Evolutionary conservation across 2,329 filamentous ascomycete genomes (phyloP).

Genomic region (Aureobasidium namibiae): DNA sequence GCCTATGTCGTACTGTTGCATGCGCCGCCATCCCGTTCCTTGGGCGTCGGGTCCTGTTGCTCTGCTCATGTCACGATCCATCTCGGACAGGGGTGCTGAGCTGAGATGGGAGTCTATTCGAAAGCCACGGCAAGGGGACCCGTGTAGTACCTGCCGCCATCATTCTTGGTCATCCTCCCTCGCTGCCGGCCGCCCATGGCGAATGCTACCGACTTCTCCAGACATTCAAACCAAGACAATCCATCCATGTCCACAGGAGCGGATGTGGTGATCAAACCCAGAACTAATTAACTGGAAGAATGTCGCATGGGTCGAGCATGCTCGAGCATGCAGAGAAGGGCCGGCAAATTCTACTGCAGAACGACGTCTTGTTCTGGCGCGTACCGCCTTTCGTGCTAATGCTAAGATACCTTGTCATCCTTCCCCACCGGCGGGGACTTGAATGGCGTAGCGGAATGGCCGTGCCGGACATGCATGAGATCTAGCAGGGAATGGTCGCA

Average conservation of each 20-base stretch:
- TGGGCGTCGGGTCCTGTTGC: not conserved
- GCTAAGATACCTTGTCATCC: not conserved
- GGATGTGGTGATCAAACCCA: slow-evolving; percentile 6
- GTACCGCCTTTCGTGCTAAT: not conserved
- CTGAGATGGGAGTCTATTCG: not conserved
- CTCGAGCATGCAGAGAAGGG: slow-evolving; percentile 3
- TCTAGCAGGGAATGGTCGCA: slow-evolving; percentile 7
- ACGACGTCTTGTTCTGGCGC: slow-evolving; percentile 2
- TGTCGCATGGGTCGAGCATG: slow-evolving; percentile 4
- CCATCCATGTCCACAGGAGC: not conserved
- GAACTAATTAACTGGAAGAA: not conserved
- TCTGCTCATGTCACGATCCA: not conserved
- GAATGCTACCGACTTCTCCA: not conserved
- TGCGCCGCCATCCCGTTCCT: slow-evolving; percentile 13
- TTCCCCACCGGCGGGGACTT: not conserved
- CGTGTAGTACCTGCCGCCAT: not conserved
- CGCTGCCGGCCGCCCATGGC: not conserved
- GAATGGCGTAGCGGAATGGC: slow-evolving; percentile 8
- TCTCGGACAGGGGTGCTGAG: not conserved
- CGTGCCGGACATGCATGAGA: slow-evolving; percentile 11
- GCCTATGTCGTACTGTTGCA: slow-evolving; percentile 27
- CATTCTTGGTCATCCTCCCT: slow-evolving; percentile 9
- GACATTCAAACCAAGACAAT: not conserved
- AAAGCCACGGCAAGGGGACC: slow-evolving; percentile 9
- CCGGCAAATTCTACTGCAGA: slow-evolving; percentile 3